A percentile compares a stretch with the other conserved stretches of the same genome.
These are phyloP conservation scores for Fusarium pininemorale DNA, from an alignment of 2,329 filamentous ascomycete genomes.

Conservation along the genomic window DNA sequence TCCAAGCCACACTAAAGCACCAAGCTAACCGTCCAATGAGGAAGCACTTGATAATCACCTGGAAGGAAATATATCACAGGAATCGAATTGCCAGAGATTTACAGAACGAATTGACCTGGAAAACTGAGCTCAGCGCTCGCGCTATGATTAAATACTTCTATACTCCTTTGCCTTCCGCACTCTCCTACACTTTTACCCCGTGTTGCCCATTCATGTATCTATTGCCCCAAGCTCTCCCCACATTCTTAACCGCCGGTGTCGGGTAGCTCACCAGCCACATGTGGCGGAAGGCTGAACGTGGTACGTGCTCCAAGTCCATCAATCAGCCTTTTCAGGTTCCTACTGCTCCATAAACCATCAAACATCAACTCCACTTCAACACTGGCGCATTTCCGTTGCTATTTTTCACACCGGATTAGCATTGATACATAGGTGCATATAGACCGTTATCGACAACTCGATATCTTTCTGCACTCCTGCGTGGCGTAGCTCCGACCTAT, in stretches of 20 bases:
- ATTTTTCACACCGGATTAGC: slow-evolving; percentile 19
- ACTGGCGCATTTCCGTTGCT: slow-evolving; percentile 23
- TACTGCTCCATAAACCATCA: neutral
- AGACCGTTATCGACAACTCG: neutral
- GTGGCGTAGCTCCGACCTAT: neutral
- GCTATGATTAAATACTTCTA: neutral
- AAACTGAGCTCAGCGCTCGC: neutral
- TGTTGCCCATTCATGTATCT: neutral
- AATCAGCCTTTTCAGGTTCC: slow-evolving; percentile 29
- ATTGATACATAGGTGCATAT: neutral
- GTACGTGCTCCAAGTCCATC: slow-evolving; percentile 22
- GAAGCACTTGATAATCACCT: slow-evolving; percentile 2
- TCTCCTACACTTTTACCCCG: neutral
- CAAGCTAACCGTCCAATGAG: slow-evolving; percentile 24
- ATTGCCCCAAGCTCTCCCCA: neutral
- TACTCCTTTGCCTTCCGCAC: neutral
- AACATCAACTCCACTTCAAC: slow-evolving; percentile 30
- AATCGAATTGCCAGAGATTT: neutral
- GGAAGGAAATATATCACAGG: neutral
- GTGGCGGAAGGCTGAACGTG: slow-evolving; percentile 23
- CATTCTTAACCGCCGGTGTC: slow-evolving; percentile 15
- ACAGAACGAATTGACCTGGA: too few relatives aligned
- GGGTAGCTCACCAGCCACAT: slow-evolving; percentile 22
- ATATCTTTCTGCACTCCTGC: neutral
- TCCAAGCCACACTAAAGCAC: slow-evolving; percentile 19